These are phyloP conservation scores for Zygoascus flipseniorum DNA, from an alignment of 805 yeast genomes.

Conservation along the genomic window DNA sequence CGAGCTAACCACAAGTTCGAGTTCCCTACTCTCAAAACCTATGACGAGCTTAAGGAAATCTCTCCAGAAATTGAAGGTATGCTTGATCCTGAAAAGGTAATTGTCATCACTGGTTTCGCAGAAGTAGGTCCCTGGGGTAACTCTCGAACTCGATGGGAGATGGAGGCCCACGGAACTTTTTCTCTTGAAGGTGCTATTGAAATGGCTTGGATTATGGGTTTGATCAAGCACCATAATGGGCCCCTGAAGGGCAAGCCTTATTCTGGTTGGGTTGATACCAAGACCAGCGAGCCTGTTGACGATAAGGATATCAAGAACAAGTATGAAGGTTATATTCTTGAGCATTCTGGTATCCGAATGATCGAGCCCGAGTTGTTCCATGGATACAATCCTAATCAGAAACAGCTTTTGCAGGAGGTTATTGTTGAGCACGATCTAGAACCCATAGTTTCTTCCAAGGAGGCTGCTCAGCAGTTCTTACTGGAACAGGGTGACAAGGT, in stretches of 20 bases:
- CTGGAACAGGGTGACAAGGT: slow-evolving; percentile 90
- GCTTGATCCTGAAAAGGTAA: slow-evolving; percentile 82
- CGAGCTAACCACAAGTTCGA: slow-evolving; percentile 90
- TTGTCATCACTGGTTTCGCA: slow-evolving; percentile 95
- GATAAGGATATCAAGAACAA: slow-evolving; percentile 88
- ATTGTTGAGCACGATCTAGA: slow-evolving; percentile 95
- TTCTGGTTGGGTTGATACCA: slow-evolving; percentile 96
- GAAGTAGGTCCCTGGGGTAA: slow-evolving; percentile 99
- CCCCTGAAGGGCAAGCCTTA: slow-evolving; percentile 74
- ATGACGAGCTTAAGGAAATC: slow-evolving; percentile 58
- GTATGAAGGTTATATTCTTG: slow-evolving; percentile 82
- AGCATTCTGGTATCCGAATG: slow-evolving; percentile 93
- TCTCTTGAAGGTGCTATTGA: slow-evolving; percentile 96
- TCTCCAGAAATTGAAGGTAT: slow-evolving; percentile 74
- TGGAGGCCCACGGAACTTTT: slow-evolving; percentile 93
- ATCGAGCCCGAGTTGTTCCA: slow-evolving; percentile 91
- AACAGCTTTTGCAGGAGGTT: slow-evolving; percentile 89
- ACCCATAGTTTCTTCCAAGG: slow-evolving; percentile 90
- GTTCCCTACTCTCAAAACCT: slow-evolving; percentile 82
- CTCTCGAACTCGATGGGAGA: slow-evolving; percentile 98
- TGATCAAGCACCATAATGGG: slow-evolving; percentile 92
- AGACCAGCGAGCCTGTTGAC: slow-evolving; percentile 85
- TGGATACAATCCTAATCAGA: slow-evolving; percentile 92
- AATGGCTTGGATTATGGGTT: slow-evolving; percentile 99
- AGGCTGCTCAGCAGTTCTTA: slow-evolving; percentile 91